Evolutionary conservation across 352 stramenopile species (phyloP), one percentile per base, ranked within the genome.

Genomic region (Phytopythium litorale): DNA sequence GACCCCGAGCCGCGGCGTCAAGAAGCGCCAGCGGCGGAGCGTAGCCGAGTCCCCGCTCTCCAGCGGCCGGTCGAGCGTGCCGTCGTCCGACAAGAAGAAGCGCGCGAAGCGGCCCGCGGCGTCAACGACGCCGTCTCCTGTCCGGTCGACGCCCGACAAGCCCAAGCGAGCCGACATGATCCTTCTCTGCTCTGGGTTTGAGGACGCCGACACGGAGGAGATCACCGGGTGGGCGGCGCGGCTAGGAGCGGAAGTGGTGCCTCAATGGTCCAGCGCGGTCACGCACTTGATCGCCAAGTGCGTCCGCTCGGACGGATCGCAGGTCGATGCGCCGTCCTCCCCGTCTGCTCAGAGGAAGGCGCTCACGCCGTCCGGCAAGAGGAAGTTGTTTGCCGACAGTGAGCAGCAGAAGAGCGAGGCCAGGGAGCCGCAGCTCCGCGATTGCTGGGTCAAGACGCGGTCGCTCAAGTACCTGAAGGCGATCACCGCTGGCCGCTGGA

Each of bases 401-500:
- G 5, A 52, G 8, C 21, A 52, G 15, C 7, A 49, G 5, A 49
- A 68, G n/a, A 67, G 38, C 1, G 45, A 75, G 33, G 71, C 72
- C 53, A 12, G 35, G 23, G 12, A 49, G 15, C 15, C 53, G 32
- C 21, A 49, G 35, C 19, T 46, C 4, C 32, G 53, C 23, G 53
- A 46, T 37, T 77, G 79, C 28, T 96, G 85, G 84, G 87, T 92
- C 25, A 92, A 90, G 65, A 91, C 90, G 48, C 78, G 87, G 18
- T 94, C 87, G 30, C 72, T 96, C 43, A 96, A 96, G 61, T 96
- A 94, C 35, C 72, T 96, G 25, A 94, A 94, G 58, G 87, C 81
- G 53, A 74, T 96, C 9, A 75, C 86, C 35, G 79, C 70, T 16
- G 87, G 87, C 11, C 80, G 84, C 30, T 96, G 87, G 87, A 89